Conservation (phyloP, 495 filamentous ascomycete genomes). For the Daldinia caldariorum region DNA sequence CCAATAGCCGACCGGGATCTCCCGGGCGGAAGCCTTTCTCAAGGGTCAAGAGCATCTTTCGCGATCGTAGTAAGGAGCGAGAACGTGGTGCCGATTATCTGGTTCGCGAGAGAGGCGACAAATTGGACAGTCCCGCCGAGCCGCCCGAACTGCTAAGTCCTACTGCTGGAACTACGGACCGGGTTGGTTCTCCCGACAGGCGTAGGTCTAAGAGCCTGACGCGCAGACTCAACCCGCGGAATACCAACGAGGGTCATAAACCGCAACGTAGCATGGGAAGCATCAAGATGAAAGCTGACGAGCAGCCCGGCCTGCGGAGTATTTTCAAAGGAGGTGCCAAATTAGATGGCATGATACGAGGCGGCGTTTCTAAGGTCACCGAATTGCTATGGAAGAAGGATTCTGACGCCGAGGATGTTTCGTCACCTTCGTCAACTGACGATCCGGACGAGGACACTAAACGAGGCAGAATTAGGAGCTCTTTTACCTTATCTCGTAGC, state of each 20-base stretch:
- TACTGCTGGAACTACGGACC: constrained; percentile 42
- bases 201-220: constrained; percentile 53
- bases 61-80: constrained; percentile 58
- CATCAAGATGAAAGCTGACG: constrained; percentile 53
- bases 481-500: constrained; percentile 37
- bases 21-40: constrained; percentile 57
- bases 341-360: constrained; percentile 59
- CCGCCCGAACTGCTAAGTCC: constrained; percentile 33
- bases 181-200: constrained; percentile 44
- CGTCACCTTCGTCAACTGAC: constrained; percentile 50
- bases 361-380: constrained; percentile 59
- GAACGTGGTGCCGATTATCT: constrained; percentile 14
- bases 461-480: constrained; percentile 48
- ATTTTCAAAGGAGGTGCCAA: constrained; percentile 57
- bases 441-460: constrained; percentile 53
- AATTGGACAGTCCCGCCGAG: constrained; percentile 31
- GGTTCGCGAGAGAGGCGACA: constrained; percentile 45
- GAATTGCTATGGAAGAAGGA: constrained; percentile 61
- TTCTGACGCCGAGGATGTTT: constrained; percentile 39
- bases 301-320: constrained; percentile 53
- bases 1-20: constrained; percentile 53
- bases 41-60: constrained; percentile 59
- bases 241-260: constrained; percentile 51
- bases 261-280: constrained; percentile 53
- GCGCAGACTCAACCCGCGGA: constrained; percentile 44